Conservation (phyloP, 306 rosid species). For the Cicer yamashitae region DNA sequence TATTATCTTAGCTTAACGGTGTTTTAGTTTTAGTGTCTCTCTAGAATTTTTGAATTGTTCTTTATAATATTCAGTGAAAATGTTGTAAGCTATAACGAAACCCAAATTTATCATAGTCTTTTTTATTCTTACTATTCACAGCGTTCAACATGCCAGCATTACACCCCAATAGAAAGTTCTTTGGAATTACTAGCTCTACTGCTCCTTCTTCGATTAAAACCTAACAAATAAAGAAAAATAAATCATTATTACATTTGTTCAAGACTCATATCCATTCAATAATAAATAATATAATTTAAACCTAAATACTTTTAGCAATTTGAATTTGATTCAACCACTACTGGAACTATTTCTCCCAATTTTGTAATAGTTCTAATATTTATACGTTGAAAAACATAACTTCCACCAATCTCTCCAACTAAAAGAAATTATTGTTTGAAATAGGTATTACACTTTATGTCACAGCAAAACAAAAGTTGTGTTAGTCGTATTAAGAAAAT, state of each 20-base stretch:
- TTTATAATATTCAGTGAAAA: constrained; percentile 44
- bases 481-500: neutral
- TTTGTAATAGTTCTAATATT: neutral
- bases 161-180: neutral
- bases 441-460: neutral
- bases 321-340: neutral
- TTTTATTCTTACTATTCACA: constrained; percentile 18
- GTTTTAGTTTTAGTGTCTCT: constrained; percentile 13
- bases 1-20: constrained; percentile 50
- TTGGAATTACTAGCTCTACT: neutral
- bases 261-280: neutral
- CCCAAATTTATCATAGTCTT: constrained; percentile 27
- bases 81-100: constrained; percentile 21
- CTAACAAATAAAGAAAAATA: neutral
- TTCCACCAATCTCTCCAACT: constrained; percentile 30
- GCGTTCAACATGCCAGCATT: constrained; percentile 6
- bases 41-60: constrained; percentile 42
- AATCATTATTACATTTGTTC: neutral
- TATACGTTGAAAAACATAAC: neutral
- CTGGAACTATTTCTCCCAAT: neutral
- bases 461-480: neutral
- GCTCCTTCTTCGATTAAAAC: neutral
- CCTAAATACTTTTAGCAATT: neutral
- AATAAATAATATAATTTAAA: neutral
- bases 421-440: neutral